Evolutionary conservation across 805 yeast genomes (phyloP).

Genomic region (Candida silvicultrix): DNA sequence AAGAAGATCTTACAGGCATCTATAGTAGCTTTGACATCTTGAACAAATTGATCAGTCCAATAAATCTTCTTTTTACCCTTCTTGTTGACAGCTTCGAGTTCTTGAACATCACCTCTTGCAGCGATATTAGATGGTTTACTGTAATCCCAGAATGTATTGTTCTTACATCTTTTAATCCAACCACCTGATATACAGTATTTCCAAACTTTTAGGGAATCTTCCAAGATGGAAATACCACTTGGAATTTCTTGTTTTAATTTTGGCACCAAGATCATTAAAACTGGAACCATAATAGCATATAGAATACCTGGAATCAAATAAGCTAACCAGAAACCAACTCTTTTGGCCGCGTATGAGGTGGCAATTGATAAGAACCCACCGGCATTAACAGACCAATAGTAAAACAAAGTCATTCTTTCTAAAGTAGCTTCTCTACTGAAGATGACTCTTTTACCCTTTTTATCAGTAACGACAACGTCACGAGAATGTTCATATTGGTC

Average conservation of each 20-base stretch:
- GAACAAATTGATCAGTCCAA: slow-evolving; percentile 70
- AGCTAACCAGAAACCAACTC: slow-evolving; percentile 70
- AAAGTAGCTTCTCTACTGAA: slow-evolving; percentile 64
- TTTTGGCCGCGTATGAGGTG: slow-evolving; percentile 64
- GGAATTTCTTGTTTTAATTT: slow-evolving; percentile 22
- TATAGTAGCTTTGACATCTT: slow-evolving; percentile 60
- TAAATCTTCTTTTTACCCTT: slow-evolving; percentile 23
- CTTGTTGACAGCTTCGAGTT: slow-evolving; percentile 9
- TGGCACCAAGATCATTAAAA: slow-evolving; percentile 30
- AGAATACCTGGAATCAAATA: slow-evolving; percentile 61
- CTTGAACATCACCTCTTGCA: slow-evolving; percentile 27
- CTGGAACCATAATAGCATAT: slow-evolving; percentile 45
- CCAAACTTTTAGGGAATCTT: slow-evolving; percentile 34
- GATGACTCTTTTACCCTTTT: slow-evolving; percentile 62
- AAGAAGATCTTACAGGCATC: slow-evolving; percentile 69
- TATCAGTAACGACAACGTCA: slow-evolving; percentile 50
- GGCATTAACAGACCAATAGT: slow-evolving; percentile 69
- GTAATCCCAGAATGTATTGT: slow-evolving; percentile 40
- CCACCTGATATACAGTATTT: slow-evolving; percentile 35
- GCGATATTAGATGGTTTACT: slow-evolving; percentile 55
- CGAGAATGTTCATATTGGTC: slow-evolving; percentile 61
- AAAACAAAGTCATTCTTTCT: slow-evolving; percentile 69
- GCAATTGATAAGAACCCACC: slow-evolving; percentile 74
- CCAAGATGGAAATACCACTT: slow-evolving; percentile 34
- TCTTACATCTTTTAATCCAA: slow-evolving; percentile 34